Base-by-base conservation (phyloP, 352 stramenopile species). In the Sclerospora graminicola region DNA sequence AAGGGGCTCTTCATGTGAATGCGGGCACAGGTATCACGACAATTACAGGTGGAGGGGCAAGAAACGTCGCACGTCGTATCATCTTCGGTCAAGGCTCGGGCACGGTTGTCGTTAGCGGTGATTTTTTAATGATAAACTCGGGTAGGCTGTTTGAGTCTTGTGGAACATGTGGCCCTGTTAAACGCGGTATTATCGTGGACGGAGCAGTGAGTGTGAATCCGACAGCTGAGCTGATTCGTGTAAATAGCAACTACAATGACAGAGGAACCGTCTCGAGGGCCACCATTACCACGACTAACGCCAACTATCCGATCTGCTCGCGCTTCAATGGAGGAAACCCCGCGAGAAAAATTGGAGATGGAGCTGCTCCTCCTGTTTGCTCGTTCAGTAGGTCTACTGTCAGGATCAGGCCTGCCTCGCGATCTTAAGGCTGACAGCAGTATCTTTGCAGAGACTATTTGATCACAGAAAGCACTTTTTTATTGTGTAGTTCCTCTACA, bases 161-260 rank as follows among this genome's bases (percentile, higher is more conserved):
- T 26, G 51, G 56, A 28, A 80, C 67, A 3, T 85, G 73, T 41
- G 73, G 73, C 1, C 73, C 73, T 5, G 73, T 82, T 8, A 81
- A 78, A 50, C 67, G 73, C 13, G 51, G 44, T 13, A 39, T 83
- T 29, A 58, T 65, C 16, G 44, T 85, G 33, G 60, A 76, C 21
- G 66, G 66, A 21, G 55, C 83, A 10, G 57, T 69, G 13, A 64
- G 51, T n/a, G 47, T 74, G n/a, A 71, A 78, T 41, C 73, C 73
- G 21, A 69, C 57, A 1, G 53, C 62, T 0, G 65, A 77, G 29
- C 60, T 85, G 11, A 72, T 85, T 37, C 65, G 69, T 19, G 59
- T 85, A 50, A 85, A 85, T 39, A 52, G 66, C 21, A 85, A 85
- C 51, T 85, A 85, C 62, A 76, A 82, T 27, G 73, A 85, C 47